These are phyloP conservation scores for Paecilomyces formosus DNA, from an alignment of 2,329 filamentous ascomycete genomes.

Conservation along the genomic window DNA sequence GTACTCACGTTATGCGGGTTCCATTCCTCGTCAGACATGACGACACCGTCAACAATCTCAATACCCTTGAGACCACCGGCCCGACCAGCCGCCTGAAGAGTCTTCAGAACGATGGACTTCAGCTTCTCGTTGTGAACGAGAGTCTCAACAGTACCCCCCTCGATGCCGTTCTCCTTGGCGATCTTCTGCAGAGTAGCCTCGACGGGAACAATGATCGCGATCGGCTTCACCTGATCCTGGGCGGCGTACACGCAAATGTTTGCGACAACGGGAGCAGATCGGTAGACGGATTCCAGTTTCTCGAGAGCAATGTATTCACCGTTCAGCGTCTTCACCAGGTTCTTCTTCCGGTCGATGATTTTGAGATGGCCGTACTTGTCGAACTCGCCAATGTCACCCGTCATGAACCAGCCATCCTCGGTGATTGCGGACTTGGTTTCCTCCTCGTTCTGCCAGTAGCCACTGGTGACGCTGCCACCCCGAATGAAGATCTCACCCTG, in stretches of 20 bases:
- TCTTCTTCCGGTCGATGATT: constrained; percentile 96
- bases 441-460: constrained; percentile 78
- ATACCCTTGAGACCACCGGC: constrained; percentile 30
- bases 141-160: constrained; percentile 58
- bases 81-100: constrained; percentile 30
- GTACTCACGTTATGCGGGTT: constrained; percentile 33
- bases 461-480: constrained; percentile 64
- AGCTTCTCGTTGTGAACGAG: constrained; percentile 50
- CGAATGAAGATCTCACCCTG: constrained; percentile 92
- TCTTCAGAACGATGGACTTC: constrained; percentile 31
- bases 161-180: constrained; percentile 51
- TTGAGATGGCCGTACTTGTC: constrained; percentile 69
- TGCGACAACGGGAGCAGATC: constrained; percentile 66
- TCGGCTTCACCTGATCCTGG: constrained; percentile 63
- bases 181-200: constrained; percentile 51
- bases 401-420: constrained; percentile 91
- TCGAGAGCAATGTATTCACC: constrained; percentile 97
- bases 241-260: constrained; percentile 88
- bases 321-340: constrained; percentile 89
- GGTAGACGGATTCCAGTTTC: constrained; percentile 89
- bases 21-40: constrained; percentile 40
- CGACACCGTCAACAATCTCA: constrained; percentile 37
- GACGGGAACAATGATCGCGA: constrained; percentile 68
- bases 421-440: constrained; percentile 75
- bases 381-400: constrained; percentile 90